phyloP scores from a whole-genome alignment of 495 filamentous ascomycete genomes.

The Tuber brumale region DNA sequence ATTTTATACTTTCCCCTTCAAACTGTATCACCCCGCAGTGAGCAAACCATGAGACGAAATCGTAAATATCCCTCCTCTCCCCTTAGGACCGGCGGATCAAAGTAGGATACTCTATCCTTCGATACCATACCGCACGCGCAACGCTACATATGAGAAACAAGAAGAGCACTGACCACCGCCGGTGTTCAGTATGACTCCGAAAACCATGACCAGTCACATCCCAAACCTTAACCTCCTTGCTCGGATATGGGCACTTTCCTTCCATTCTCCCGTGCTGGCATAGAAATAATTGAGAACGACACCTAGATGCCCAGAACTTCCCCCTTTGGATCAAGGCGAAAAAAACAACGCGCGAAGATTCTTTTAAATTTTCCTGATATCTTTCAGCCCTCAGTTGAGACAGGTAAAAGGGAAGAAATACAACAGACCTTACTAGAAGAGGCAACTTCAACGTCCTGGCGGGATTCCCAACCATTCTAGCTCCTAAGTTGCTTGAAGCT shows the following conservation, averaged over 20 bases:
- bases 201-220: neutral
- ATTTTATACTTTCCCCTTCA: neutral
- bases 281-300: neutral
- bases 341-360: too few relatives aligned
- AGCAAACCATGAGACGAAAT: neutral
- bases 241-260: neutral
- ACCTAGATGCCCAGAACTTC: too few relatives aligned
- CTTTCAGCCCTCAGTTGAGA: too few relatives aligned
- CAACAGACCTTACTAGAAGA: too few relatives aligned
- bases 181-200: neutral
- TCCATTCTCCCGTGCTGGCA: neutral
- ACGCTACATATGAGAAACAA: neutral
- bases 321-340: too few relatives aligned
- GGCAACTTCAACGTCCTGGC: too few relatives aligned
- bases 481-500: too few relatives aligned
- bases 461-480: too few relatives aligned
- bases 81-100: neutral
- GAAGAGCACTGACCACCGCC: neutral
- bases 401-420: too few relatives aligned
- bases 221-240: neutral
- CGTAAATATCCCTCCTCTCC: neutral
- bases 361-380: too few relatives aligned
- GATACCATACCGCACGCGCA: neutral
- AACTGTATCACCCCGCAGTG: conserved; percentile 1
- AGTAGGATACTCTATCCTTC: conserved; percentile 6